Percentiles rank a stretch among this genome's conserved stretches.
phyloP scores from a whole-genome alignment of 768 basidiomycete genomes.

The Amanita jacksonii region DNA sequence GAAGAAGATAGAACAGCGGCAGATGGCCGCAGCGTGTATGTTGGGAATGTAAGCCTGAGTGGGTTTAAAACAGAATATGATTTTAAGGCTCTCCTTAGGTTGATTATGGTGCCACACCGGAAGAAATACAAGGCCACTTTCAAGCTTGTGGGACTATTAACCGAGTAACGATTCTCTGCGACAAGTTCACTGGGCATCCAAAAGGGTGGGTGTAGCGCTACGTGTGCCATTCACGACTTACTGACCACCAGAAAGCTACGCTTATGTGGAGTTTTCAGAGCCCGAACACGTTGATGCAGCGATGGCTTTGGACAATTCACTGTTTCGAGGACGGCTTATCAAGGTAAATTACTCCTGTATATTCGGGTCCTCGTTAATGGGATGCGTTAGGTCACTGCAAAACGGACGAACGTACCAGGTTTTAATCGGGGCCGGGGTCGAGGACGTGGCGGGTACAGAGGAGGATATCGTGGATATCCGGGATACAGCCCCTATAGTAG shows the following conservation, averaged over 20 bases:
- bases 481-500: conserved; percentile 57
- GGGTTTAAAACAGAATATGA: conserved; percentile 8
- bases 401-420: conserved; percentile 93
- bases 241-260: conserved; percentile 50
- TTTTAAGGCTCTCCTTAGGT: conserved; percentile 45
- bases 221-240: conserved; percentile 1
- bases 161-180: conserved; percentile 96
- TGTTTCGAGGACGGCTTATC: conserved; percentile 88
- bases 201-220: conserved; percentile 68
- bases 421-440: conserved; percentile 80
- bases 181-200: conserved; percentile 99
- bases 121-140: conserved; percentile 97
- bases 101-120: conserved; percentile 94
- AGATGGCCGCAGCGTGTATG: conserved; percentile 84
- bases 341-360: conserved; percentile 43
- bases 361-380: background rate
- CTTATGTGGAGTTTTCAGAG: conserved; percentile 98
- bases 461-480: conserved; percentile 23
- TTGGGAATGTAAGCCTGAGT: conserved; percentile 79
- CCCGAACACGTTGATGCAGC: conserved; percentile 86
- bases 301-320: conserved; percentile 88
- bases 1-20: conserved; percentile 75
- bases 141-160: conserved; percentile 97
- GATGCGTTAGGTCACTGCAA: conserved; percentile 70
- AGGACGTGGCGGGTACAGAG: conserved; percentile 47